Percentiles rank a stretch among this genome's conserved stretches.
Evolutionary conservation across 2,329 filamentous ascomycete species (phyloP).

Genomic region (Herpotrichia juniperi): DNA sequence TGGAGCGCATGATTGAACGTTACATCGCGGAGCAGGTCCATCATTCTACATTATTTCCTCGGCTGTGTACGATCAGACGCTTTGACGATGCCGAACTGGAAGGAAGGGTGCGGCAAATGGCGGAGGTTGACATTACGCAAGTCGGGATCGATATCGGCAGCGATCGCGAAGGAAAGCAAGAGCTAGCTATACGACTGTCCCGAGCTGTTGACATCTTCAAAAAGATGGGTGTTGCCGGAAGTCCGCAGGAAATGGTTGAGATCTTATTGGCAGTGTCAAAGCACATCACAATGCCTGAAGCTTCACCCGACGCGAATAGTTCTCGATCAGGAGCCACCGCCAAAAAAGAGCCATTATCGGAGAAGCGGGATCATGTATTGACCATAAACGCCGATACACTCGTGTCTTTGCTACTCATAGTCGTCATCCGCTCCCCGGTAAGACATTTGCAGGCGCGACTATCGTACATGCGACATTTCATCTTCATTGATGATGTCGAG

Average conservation of each 20-base stretch:
- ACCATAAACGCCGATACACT: slow-evolving; percentile 88
- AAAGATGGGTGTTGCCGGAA: slow-evolving; percentile 77
- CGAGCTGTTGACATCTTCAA: slow-evolving; percentile 87
- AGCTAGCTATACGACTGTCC: slow-evolving; percentile 76
- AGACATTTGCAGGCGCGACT: slow-evolving; percentile 86
- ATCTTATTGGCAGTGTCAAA: slow-evolving; percentile 82
- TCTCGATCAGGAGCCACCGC: slow-evolving; percentile 33
- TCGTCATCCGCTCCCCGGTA: slow-evolving; percentile 89
- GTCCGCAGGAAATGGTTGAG: slow-evolving; percentile 88
- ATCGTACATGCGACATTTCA: slow-evolving; percentile 95
- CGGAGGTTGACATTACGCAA: slow-evolving; percentile 91
- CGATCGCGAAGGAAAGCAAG: slow-evolving; percentile 77
- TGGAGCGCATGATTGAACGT: slow-evolving; percentile 92
- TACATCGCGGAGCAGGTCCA: slow-evolving; percentile 95
- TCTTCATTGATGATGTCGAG: slow-evolving; percentile 97
- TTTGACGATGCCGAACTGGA: slow-evolving; percentile 88
- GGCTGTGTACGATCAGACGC: slow-evolving; percentile 76
- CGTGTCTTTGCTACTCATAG: slow-evolving; percentile 87
- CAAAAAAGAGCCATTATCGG: slow-evolving; percentile 45
- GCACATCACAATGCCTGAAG: slow-evolving; percentile 70
- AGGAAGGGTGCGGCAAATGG: slow-evolving; percentile 89
- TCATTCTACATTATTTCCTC: slow-evolving; percentile 80
- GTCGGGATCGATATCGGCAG: slow-evolving; percentile 87
- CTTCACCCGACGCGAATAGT: slow-evolving; percentile 24
- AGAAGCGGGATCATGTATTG: slow-evolving; percentile 62